Evolutionary conservation across 371 early-diverging fungal species (phyloP).

Genomic region (Encephalitozoon hellem): DNA sequence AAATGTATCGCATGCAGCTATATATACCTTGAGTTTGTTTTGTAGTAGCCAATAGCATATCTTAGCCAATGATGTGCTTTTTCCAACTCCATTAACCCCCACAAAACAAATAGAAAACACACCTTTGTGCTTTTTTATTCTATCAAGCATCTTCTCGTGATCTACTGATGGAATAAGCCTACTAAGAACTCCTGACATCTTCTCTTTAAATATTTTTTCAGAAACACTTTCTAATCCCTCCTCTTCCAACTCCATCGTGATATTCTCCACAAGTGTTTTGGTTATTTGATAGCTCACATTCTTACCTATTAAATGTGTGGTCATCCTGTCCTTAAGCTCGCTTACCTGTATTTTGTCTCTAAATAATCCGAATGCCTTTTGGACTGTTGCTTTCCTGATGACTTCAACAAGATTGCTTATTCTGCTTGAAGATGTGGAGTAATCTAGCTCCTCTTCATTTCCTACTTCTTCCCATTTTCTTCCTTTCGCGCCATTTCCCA

Average conservation of each 20-base stretch:
- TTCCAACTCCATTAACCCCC: constrained; percentile 97
- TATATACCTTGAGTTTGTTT: constrained; percentile 75
- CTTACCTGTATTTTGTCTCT: constrained; percentile 33
- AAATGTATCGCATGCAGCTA: constrained; percentile 98
- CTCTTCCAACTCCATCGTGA: constrained; percentile 35
- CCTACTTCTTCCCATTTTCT: constrained; percentile 16
- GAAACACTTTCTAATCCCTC: constrained; percentile 27
- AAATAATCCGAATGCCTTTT: constrained; percentile 45
- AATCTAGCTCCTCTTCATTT: constrained; percentile 21
- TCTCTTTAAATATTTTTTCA: constrained; percentile 61
- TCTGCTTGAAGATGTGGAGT: background rate
- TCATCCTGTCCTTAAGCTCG: constrained; percentile 46
- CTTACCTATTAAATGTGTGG: constrained; percentile 52
- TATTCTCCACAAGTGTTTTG: constrained; percentile 43
- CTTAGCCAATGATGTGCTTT: constrained; percentile 90
- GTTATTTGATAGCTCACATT: constrained; percentile 52
- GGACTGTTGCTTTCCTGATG: constrained; percentile 2
- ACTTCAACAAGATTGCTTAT: background rate
- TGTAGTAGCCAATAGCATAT: constrained; percentile 90
- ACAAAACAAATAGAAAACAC: constrained; percentile 84
- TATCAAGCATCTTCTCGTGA: constrained; percentile 83
- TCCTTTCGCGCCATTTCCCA: background rate
- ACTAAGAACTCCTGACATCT: constrained; percentile 70
- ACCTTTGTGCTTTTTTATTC: constrained; percentile 70
- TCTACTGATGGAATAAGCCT: constrained; percentile 78